Evolutionary conservation across 768 basidiomycete species (phyloP).

Genomic region (Leccinum ochraceum): DNA sequence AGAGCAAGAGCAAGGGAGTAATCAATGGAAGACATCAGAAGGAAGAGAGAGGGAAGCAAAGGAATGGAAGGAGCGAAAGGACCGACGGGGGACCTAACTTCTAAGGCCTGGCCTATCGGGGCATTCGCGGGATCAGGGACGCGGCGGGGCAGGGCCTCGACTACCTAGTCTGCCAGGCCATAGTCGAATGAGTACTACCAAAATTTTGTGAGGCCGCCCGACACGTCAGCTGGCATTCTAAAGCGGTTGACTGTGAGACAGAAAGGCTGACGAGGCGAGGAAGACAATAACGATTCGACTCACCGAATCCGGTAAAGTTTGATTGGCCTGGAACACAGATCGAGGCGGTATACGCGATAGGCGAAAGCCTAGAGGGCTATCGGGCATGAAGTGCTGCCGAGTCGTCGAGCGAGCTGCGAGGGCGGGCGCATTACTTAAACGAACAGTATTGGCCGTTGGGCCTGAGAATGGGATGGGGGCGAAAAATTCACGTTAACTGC

Average conservation of each 20-base stretch:
- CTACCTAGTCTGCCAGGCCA: slow-evolving; percentile 26
- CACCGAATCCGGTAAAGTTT: slow-evolving; percentile 33
- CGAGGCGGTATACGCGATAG: slow-evolving; percentile 26
- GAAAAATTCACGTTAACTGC: slow-evolving; percentile 26
- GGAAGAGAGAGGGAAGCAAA: not conserved
- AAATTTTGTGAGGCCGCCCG: slow-evolving; percentile 29
- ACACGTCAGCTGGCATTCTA: slow-evolving; percentile 29
- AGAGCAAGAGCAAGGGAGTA: not conserved
- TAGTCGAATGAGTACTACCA: slow-evolving; percentile 33
- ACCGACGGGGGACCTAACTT: no score
- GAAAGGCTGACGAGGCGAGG: not conserved
- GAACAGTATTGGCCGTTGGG: no score
- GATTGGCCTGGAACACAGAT: slow-evolving; percentile 28
- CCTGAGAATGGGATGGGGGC: no score
- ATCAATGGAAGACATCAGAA: no score
- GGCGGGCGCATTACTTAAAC: no score
- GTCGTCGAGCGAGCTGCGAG: no score
- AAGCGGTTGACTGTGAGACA: slow-evolving; percentile 25
- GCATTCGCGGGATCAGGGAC: no score
- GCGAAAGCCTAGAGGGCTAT: no score
- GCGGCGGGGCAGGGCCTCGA: no score
- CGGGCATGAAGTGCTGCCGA: slow-evolving; percentile 3
- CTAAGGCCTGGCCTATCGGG: no score
- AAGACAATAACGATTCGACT: not conserved
- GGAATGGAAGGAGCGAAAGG: not conserved